Conservation (phyloP, 192 early-diverging fungal genomes). For the Mortierella alpina region DNA sequence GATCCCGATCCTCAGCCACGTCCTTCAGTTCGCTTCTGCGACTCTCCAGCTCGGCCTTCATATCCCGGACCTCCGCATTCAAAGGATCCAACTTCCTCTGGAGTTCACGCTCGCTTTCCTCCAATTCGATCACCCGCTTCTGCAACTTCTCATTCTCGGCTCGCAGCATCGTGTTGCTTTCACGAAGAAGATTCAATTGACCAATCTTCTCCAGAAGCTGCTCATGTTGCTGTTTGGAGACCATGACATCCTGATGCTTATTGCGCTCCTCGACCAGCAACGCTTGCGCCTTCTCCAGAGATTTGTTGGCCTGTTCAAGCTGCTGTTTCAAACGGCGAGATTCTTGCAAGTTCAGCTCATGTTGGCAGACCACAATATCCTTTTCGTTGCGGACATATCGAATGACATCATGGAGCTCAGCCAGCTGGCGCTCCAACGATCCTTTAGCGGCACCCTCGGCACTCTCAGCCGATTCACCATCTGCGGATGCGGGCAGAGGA, state of each 20-base stretch:
- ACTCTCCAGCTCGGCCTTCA: constrained; percentile 72
- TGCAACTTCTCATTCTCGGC: constrained; percentile 62
- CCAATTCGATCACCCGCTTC: constrained; percentile 47
- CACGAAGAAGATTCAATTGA: constrained; percentile 74
- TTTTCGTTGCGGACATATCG: constrained; percentile 78
- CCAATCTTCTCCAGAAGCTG: constrained; percentile 76
- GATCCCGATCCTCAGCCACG: constrained; percentile 71
- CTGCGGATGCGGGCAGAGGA: not conserved
- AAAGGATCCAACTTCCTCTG: constrained; percentile 64
- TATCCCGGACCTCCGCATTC: constrained; percentile 66
- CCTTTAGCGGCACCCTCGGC: constrained; percentile 11
- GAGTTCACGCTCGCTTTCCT: constrained; percentile 52
- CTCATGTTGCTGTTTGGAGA: constrained; percentile 65
- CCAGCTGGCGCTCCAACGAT: constrained; percentile 19
- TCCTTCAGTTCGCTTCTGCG: constrained; percentile 61
- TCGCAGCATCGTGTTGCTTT: constrained; percentile 82
- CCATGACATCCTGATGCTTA: constrained; percentile 54
- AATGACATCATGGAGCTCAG: constrained; percentile 70
- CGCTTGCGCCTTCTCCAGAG: constrained; percentile 73
- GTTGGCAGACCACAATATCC: constrained; percentile 75
- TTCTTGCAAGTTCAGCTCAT: constrained; percentile 75
- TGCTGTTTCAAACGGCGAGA: constrained; percentile 72
- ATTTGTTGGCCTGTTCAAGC: constrained; percentile 68
- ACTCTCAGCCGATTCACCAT: constrained; percentile 9
- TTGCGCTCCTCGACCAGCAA: constrained; percentile 65